Base-by-base conservation (phyloP, 2,329 filamentous ascomycete species). In the Leptographium flavum region DNA sequence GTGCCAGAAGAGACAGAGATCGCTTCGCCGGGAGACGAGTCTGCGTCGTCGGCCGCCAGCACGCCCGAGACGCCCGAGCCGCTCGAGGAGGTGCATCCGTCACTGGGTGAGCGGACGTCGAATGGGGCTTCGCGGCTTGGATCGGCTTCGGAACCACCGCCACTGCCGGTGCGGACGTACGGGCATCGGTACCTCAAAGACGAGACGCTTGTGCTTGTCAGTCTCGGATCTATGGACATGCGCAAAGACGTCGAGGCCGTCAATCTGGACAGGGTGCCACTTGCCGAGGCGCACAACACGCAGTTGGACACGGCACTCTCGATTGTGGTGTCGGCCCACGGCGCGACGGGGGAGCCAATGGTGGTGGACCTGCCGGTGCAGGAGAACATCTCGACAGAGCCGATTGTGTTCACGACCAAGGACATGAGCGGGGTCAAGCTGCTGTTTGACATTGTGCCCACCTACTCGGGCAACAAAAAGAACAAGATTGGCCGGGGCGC, bases 301-400 rank as follows among this genome's bases (percentile, higher is more conserved):
- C 86, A 95, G 61, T 76, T 96, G 13, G 92, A 98, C 54, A 96
- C 92, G 2, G 88, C 90, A 3, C 67, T 98, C 7, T 96, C 92
- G 0, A 72, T 98, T 33, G 86, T 95, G 1, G 79, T 98, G 14
- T 88, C 87, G 9, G 88, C 92, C 1, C 80, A 74, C 48, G 87
- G 87, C 14, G 92, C 90, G 0, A 73, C 76, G 39, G 92, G 92
- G 10, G 90, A 96, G 56, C 79, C 87, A 1, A 87, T 83, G 1
- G 81, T 90, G 22, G 83, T 96, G 53, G 92, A 98, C 60, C 70
- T 98, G 10, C 92, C 92, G 0, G 83, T 95, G 1, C 87, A 95
- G 53, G 90, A 95, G 45, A 93, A 90, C 53, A 86, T 95, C 53
- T 82, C 83, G 31, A 96, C 92, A 0, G 90, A 95, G 55, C 92